phyloP scores from a whole-genome alignment of 2,329 filamentous ascomycete genomes.

The Zarea fungicola region DNA sequence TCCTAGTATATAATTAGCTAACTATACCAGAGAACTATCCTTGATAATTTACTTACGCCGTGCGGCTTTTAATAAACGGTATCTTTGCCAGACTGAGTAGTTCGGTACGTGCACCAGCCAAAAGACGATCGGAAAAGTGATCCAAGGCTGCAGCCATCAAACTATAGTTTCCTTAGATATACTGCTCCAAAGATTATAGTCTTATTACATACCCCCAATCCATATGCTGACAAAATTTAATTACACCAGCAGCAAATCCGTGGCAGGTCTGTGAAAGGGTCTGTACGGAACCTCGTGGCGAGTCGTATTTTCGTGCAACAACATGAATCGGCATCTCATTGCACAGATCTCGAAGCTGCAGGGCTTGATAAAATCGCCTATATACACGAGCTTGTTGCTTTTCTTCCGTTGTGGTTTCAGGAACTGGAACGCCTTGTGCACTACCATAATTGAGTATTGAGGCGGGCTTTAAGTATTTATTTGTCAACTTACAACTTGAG shows the following conservation, averaged over 20 bases:
- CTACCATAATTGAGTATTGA: conserved; percentile 33
- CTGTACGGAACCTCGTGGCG: conserved; percentile 65
- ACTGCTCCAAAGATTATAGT: neutral
- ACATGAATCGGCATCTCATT: conserved; percentile 68
- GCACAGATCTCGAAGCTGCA: conserved; percentile 73
- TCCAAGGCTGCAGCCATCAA: conserved; percentile 67
- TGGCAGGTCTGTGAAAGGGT: conserved; percentile 69
- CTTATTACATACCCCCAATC: conserved; percentile 51
- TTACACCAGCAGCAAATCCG: conserved; percentile 72
- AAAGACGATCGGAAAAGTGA: conserved; percentile 69
- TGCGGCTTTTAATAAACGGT: conserved; percentile 71
- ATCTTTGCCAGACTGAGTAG: conserved; percentile 66
- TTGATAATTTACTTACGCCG: conserved; percentile 55
- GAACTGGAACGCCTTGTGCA: conserved; percentile 61
- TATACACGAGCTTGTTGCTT: conserved; percentile 59
- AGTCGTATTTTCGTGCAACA: conserved; percentile 65
- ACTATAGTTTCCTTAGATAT: conserved; percentile 32
- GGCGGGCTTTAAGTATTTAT: too few relatives aligned
- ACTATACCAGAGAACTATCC: too few relatives aligned
- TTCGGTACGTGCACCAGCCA: conserved; percentile 66
- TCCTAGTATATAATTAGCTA: conserved; percentile 21
- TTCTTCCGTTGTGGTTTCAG: conserved; percentile 57
- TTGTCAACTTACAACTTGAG: conserved; percentile 54
- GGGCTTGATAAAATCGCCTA: conserved; percentile 66
- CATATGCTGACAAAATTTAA: conserved; percentile 76